These are phyloP conservation scores for Verruconis gallopava DNA, from an alignment of 2,329 filamentous ascomycete species.

Conservation along the genomic window DNA sequence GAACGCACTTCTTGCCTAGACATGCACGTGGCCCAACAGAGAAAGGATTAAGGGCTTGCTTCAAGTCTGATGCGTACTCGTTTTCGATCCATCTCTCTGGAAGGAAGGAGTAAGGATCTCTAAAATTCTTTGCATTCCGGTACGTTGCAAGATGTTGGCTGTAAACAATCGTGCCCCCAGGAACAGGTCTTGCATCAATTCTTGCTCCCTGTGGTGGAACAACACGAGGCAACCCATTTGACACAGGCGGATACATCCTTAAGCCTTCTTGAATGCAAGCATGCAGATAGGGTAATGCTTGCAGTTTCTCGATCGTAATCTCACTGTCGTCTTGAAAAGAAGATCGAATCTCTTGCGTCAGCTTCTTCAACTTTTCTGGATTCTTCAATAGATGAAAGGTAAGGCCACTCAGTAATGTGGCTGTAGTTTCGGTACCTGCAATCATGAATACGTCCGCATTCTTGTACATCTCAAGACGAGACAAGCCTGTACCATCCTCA, in stretches of 20 bases:
- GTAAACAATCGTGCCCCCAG: constrained; percentile 16
- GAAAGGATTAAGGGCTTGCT: constrained; percentile 21
- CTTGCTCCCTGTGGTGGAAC: constrained; percentile 23
- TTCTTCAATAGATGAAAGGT: constrained; percentile 24
- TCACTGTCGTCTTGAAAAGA: not conserved
- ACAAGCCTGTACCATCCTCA: constrained; percentile 19
- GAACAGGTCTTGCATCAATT: constrained; percentile 26
- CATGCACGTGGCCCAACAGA: constrained; percentile 20
- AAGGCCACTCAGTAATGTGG: constrained; percentile 26
- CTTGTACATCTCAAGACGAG: constrained; percentile 24
- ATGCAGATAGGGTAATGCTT: constrained; percentile 26
- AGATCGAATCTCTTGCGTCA: constrained; percentile 19
- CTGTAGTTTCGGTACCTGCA: constrained; percentile 34
- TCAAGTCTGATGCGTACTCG: constrained; percentile 17
- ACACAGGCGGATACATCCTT: constrained; percentile 33
- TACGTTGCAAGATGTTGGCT: constrained; percentile 23
- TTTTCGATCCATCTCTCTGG: constrained; percentile 14
- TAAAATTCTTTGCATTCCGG: constrained; percentile 15
- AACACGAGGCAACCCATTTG: constrained; percentile 26
- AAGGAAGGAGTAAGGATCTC: not conserved
- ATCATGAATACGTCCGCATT: constrained; percentile 27
- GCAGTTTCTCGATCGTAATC: not conserved
- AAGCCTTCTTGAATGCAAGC: constrained; percentile 35
- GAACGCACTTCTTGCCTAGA: constrained; percentile 17
- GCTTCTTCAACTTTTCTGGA: constrained; percentile 16